Percentiles rank a stretch among this genome's conserved stretches.
These are phyloP conservation scores for Apiotrichum sp. DNA, from an alignment of 1,284 basidiomycete species.

Conservation along the genomic window DNA sequence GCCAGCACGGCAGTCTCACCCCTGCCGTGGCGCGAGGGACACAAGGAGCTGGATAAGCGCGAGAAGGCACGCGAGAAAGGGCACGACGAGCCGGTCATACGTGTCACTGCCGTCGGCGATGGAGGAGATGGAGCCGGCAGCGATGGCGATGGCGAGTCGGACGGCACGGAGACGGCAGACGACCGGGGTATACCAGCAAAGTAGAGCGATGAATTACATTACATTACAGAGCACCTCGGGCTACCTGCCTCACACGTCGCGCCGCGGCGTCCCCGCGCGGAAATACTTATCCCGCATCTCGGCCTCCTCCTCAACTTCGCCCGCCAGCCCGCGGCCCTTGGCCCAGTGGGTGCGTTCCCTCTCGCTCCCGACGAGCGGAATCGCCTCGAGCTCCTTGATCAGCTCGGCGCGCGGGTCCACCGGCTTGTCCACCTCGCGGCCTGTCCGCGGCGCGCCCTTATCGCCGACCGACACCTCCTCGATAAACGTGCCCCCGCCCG, in stretches of 20 bases:
- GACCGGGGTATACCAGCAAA: neutral
- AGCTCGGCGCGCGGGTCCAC: neutral
- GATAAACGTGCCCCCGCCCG: neutral
- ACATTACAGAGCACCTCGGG: neutral
- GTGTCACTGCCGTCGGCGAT: neutral
- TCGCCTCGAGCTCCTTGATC: neutral
- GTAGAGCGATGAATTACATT: neutral
- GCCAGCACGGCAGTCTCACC: neutral
- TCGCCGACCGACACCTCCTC: constrained; percentile 5
- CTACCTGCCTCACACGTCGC: constrained; percentile 4
- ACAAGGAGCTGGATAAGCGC: too few relatives aligned
- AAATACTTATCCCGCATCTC: constrained; percentile 35
- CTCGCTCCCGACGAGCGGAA: neutral
- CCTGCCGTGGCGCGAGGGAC: neutral
- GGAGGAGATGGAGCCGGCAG: neutral
- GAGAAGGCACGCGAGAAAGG: too few relatives aligned
- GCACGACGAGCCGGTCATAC: neutral
- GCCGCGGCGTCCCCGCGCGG: constrained; percentile 27
- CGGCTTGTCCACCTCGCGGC: neutral
- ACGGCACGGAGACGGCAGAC: constrained; percentile 1
- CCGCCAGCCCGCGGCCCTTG: constrained; percentile 27
- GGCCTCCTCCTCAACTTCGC: constrained; percentile 30
- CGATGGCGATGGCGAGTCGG: neutral
- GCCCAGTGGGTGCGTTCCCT: constrained; percentile 22
- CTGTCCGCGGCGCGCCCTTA: neutral